These are phyloP conservation scores for Cyberlindnera meyerae DNA, from an alignment of 805 yeast species.

Conservation along the genomic window DNA sequence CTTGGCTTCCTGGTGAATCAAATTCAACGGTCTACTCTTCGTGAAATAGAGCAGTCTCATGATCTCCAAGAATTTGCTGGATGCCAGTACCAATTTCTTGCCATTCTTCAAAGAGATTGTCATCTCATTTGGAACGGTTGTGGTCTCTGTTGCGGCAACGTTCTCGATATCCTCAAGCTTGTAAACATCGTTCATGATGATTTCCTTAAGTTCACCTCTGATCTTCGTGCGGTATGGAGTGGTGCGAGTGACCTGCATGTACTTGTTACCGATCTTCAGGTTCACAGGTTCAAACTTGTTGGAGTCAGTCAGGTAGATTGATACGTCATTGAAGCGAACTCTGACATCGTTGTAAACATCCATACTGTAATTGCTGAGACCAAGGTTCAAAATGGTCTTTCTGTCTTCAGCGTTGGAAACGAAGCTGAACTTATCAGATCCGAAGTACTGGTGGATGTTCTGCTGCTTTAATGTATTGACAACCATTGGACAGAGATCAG, in stretches of 20 bases:
- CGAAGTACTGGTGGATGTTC: constrained; percentile 12
- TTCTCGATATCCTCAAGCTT: constrained; percentile 36
- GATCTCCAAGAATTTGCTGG: constrained; percentile 56
- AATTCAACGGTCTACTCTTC: constrained; percentile 46
- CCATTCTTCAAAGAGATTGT: constrained; percentile 37
- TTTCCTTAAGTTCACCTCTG: constrained; percentile 30
- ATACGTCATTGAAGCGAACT: constrained; percentile 47
- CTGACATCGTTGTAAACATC: constrained; percentile 44
- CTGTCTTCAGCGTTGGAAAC: constrained; percentile 43
- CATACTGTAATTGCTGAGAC: constrained; percentile 38
- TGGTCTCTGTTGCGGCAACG: constrained; percentile 36
- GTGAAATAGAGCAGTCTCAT: constrained; percentile 66
- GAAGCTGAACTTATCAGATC: constrained; percentile 30
- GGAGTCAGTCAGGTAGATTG: constrained; percentile 43
- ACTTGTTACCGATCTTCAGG: constrained; percentile 65
- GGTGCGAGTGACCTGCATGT: constrained; percentile 49
- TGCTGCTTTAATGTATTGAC: constrained; percentile 22
- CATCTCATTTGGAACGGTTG: constrained; percentile 48
- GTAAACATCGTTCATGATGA: constrained; percentile 40
- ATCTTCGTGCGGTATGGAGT: constrained; percentile 39
- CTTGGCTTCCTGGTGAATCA: constrained; percentile 7
- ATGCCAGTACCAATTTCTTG: constrained; percentile 36
- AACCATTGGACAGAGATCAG: constrained; percentile 24
- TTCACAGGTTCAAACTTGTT: constrained; percentile 56
- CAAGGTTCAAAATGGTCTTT: constrained; percentile 38